Base-by-base conservation (phyloP, 768 basidiomycete species). In the Dentipellis sp. region DNA sequence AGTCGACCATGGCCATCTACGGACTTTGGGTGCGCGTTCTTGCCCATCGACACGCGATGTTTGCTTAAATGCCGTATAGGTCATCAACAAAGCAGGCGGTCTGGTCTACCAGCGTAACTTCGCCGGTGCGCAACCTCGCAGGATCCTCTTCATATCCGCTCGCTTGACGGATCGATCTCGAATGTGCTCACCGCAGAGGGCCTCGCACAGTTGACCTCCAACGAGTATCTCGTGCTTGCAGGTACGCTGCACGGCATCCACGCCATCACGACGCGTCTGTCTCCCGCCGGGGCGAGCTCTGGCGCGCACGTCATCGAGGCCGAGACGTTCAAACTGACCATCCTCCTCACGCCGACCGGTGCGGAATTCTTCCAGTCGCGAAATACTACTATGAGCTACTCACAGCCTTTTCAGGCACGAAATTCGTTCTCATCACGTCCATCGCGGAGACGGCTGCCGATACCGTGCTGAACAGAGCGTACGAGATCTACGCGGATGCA, bases 11-110 rank as follows among this genome's bases (percentile, higher is more conserved):
- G 90, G 78, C 85, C 56, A 81, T 91, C 67, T 89, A 79, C 65
- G 81, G 86, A 64, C 81, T 92, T 52, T 92, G 91, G 90, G 90
- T 88, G 72, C 52, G 75, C 66, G n/a, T 35, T 50, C 39, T 55
- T 42, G 46, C 51, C 46, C 23, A 14, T 52, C 6, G 29, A 29
- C 4, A 16, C 34, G 17, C 17, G 6, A 16, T 36, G 17, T 8
- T 39, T 11, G 47, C 46, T 14, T 64, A 58, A n/a, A 54, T 65
- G 46, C 21, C 10, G n/a, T 68, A 57, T 68, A 93, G 90, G 83
- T 97, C 55, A 95, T 98, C 66, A 98, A 97, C 71, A 98, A 98
- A 75, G 97, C 97, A 12, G 97, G 97, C 23, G 97, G 97, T 8
- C 80, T 98, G 36, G 88, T 97, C 45, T 98, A 94, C 73, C 88